phyloP scores from a whole-genome alignment of 129 eudicot genomes.

The Dittrichia graveolens region DNA sequence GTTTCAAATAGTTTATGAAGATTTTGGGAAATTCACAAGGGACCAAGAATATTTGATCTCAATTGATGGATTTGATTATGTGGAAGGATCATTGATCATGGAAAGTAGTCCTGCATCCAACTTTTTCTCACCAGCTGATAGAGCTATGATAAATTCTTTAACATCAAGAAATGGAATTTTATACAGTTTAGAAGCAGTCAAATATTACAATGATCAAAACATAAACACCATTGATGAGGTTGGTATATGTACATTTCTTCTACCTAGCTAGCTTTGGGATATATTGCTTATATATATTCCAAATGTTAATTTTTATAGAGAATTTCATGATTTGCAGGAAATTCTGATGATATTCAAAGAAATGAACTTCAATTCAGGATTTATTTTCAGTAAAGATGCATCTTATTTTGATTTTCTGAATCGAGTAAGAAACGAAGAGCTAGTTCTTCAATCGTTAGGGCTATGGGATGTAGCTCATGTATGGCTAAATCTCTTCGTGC shows the following conservation, averaged over 20 bases:
- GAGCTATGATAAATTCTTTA: conserved; percentile 11
- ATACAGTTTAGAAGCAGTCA: conserved; percentile 40
- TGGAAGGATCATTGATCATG: conserved; percentile 41
- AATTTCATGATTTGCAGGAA: conserved; percentile 31
- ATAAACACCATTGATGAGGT: conserved; percentile 41
- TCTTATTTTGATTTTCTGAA: conserved; percentile 41
- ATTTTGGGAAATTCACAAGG: conserved; percentile 37
- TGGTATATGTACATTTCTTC: neutral
- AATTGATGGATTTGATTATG: conserved; percentile 33
- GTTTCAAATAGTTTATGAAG: conserved; percentile 33
- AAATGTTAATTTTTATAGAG: neutral
- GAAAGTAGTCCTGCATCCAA: conserved; percentile 22
- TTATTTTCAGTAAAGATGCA: conserved; percentile 37
- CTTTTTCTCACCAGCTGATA: conserved; percentile 29
- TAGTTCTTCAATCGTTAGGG: conserved; percentile 36
- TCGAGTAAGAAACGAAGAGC: conserved; percentile 42
- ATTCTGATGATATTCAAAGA: conserved; percentile 26
- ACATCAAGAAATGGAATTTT: conserved; percentile 29
- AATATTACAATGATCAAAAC: conserved; percentile 35
- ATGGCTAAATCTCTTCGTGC: conserved; percentile 54
- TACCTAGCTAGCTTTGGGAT: too few species aligned
- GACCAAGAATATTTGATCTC: conserved; percentile 48
- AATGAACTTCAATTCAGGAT: conserved; percentile 36
- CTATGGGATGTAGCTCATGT: conserved; percentile 50
- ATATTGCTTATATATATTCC: too few species aligned